Evolutionary conservation across 2,329 filamentous ascomycete species (phyloP), one percentile per base, ranked within the genome.

Genomic region (Chrysosporium queenslandicum): DNA sequence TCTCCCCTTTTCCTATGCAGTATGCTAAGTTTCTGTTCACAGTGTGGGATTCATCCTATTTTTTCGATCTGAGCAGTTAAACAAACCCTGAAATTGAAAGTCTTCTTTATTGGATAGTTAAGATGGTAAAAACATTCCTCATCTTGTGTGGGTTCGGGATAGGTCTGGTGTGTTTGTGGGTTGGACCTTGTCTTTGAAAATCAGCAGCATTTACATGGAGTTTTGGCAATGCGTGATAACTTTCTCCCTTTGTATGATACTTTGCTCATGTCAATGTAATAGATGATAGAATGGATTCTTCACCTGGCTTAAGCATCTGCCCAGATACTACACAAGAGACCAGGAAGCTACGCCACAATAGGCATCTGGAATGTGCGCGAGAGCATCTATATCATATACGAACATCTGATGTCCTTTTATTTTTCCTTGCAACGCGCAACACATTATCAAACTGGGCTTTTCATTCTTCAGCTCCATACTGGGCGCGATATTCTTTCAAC

Each of bases 401-500:
- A n/a, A n/a, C n/a, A n/a, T n/a, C n/a, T n/a, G n/a, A n/a, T n/a
- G n/a, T n/a, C n/a, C n/a, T n/a, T n/a, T n/a, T n/a, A n/a, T n/a
- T n/a, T n/a, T n/a, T n/a, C n/a, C n/a, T n/a, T n/a, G n/a, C n/a
- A n/a, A n/a, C n/a, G n/a, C n/a, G n/a, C n/a, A n/a, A n/a, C n/a
- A n/a, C n/a, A n/a, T n/a, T n/a, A n/a, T n/a, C n/a, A n/a, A n/a
- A n/a, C n/a, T n/a, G n/a, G n/a, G n/a, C n/a, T n/a, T 20, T 41
- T 49, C 30, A 56, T 34, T 56, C 41, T 39, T 53, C 52, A 5
- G 70, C 70, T 36, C 68, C 64, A 56, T 72, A 74, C 53, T 66
- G 67, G 42, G 63, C 63, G 42, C 85, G 80, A 69, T 94, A 94
- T 65, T 82, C 85, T 71, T 87, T 80, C 66, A 87, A 83, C 55